Conservation (phyloP, 2,329 filamentous ascomycete genomes). For the Lachnellula subtilissima region DNA sequence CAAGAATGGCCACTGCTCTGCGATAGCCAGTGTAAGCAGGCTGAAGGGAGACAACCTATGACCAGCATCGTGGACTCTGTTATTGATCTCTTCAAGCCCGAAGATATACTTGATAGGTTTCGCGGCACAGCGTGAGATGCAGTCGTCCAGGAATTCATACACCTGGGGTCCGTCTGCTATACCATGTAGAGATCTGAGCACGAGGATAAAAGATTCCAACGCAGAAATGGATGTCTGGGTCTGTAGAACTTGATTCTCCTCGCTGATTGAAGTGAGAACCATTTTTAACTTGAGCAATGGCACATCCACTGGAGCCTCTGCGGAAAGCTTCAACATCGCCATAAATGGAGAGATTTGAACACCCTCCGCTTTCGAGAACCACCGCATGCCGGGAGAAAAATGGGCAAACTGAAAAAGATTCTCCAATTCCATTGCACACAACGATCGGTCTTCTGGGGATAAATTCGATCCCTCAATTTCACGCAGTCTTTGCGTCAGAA, state of each 20-base stretch:
- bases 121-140: conserved; percentile 67
- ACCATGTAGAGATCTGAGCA: conserved; percentile 26
- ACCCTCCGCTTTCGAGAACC: conserved; percentile 73
- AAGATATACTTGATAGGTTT: conserved; percentile 83
- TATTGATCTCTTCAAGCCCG: conserved; percentile 50
- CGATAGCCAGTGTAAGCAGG: conserved; percentile 62
- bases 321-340: conserved; percentile 59
- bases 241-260: conserved; percentile 64
- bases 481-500: conserved; percentile 64
- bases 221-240: conserved; percentile 37
- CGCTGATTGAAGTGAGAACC: conserved; percentile 56
- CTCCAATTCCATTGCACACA: conserved; percentile 70
- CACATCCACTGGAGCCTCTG: conserved; percentile 44
- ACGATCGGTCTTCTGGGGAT: conserved; percentile 43
- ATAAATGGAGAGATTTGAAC: conserved; percentile 65
- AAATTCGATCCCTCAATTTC: conserved; percentile 47
- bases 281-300: conserved; percentile 47
- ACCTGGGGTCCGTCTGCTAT: conserved; percentile 40
- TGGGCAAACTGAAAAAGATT: conserved; percentile 77
- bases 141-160: conserved; percentile 77
- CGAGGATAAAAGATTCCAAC: conserved; percentile 44
- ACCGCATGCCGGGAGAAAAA: conserved; percentile 78
- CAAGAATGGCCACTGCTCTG: conserved; percentile 74
- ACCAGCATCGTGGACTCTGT: conserved; percentile 33
- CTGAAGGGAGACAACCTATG: conserved; percentile 45